Conservation (phyloP, 495 filamentous ascomycete genomes). For the Penicillium dipodomyicola region DNA sequence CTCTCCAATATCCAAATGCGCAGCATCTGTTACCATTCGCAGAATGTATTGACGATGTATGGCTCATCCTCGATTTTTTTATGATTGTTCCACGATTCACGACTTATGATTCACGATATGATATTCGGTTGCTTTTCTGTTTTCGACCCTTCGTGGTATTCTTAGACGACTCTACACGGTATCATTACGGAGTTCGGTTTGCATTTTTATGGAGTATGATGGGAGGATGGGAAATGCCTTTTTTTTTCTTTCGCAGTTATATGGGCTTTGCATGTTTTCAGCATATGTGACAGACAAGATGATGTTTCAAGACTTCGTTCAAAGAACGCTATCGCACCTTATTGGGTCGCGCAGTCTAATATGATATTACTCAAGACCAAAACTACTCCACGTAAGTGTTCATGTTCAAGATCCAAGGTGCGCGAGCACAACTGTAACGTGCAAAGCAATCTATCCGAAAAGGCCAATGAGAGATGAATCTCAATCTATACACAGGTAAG, state of each 20-base stretch:
- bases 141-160: not conserved
- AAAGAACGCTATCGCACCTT: constrained; percentile 1
- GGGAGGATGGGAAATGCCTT: not conserved
- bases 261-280: constrained; percentile 13
- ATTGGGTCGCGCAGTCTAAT: constrained; percentile 15
- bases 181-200: constrained; percentile 5
- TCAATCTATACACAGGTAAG: constrained; percentile 19
- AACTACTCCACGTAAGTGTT: not conserved
- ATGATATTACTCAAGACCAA: constrained; percentile 15
- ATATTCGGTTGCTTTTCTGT: not conserved
- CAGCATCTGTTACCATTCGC: constrained; percentile 21
- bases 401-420: constrained; percentile 1
- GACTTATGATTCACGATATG: constrained; percentile 5
- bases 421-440: constrained; percentile 5
- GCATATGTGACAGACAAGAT: constrained; percentile 17
- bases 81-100: not conserved
- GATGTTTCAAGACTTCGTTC: constrained; percentile 20
- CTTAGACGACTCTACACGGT: not conserved
- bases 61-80: not conserved
- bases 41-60: constrained; percentile 26
- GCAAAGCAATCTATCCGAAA: constrained; percentile 19
- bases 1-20: constrained; percentile 4
- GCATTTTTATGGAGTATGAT: constrained; percentile 4
- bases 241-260: constrained; percentile 11
- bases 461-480: constrained; percentile 1